Evolutionary conservation across 306 rosid species (phyloP), one percentile per base, ranked within the genome.

Genomic region (Gastrolobium villosum): DNA sequence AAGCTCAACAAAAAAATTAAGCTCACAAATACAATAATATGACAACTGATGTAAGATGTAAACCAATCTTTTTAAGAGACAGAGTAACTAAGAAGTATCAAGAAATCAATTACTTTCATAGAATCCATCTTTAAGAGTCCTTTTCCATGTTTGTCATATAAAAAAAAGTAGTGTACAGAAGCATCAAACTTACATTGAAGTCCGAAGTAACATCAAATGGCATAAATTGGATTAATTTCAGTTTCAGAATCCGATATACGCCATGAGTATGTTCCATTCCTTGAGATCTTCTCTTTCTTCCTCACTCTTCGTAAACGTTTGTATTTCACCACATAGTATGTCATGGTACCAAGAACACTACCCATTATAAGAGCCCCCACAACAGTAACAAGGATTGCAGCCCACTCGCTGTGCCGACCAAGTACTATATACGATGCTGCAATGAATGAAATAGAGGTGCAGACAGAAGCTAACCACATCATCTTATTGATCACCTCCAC

Each of bases 401-500:
- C 96, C 97, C 98, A 92, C 41, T 2, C 0, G 70, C 88, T 87
- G 56, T 52, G 88, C 13, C 97, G 82, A 55, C 98, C 98, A 62
- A 87, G 85, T 3, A 92, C 91, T 66, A 92, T 94, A 74, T 90
- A 92, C 66, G 98, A 78, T 11, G 97, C 86, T 9, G 99, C 77
- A 28, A 87, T 67, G 79, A 89, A 94, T 1, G 99, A 88, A 65
- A 92, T 74, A 1, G 97, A 77, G 49, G 95, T 92, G 75, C 89
- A 80, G 2, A 89, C 89, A 37, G 96, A 87, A 74, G 99, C 99
- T 72, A 94, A 73, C 97, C 97, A 92, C 99, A 94, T 90, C 87
- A 91, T 59, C 90, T 94, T 94, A 52, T 94, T 94, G 75, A 94
- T 90, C 82, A 94, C 95, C 70, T 85, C 90, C 34, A 87, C 87